Base-by-base conservation (phyloP, 345 rosid genomes). In the Viola odorata region DNA sequence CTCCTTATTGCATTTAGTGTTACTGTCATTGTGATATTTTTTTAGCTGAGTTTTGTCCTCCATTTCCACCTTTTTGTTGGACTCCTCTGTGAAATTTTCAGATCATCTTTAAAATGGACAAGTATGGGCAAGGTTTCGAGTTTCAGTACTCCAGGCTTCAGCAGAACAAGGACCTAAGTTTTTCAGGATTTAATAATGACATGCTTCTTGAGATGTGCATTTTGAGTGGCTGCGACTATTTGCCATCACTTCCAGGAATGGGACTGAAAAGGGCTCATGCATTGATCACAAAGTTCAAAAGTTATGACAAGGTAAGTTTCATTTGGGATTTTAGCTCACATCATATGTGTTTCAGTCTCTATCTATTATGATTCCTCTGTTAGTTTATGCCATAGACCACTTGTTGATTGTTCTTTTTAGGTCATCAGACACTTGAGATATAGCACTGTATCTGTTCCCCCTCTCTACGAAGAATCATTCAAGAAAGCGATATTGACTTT, bases 141-240 rank as follows among this genome's bases (percentile, higher is more conserved):
- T 94, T 94, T 73, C 82, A 78, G 54, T 70, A 71, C 65, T 84
- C 89, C 61, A 77, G 73, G 81, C 84, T 94, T 55, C 83, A 74
- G 13, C 72, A 59, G 77, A 94, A 88, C 73, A 84, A 77, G 70
- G 96, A 83, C 23, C 73, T 85, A 54, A 73, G 70, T 74, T 85
- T 94, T 73, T 64, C 76, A 12, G 95, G 88, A 69, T 86, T 94
- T 72, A 83, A 89, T 61, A 75, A 80, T 57, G 85, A 80, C 74
- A 90, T 88, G 99, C 71, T 94, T 70, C 96, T 94, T 45, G 96
- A 94, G 77, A 90, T 88, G 96, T 94, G 99, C 84, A 90, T 94
- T 64, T 77, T 94, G 61, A 94, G 99, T 70, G 99, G 99, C 48
- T 94, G 99, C 73, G 99, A 94, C 72, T 94, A 94, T 73, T 72